These are phyloP conservation scores for Auricularia auricula-judae DNA, from an alignment of 768 basidiomycete species.

Conservation along the genomic window DNA sequence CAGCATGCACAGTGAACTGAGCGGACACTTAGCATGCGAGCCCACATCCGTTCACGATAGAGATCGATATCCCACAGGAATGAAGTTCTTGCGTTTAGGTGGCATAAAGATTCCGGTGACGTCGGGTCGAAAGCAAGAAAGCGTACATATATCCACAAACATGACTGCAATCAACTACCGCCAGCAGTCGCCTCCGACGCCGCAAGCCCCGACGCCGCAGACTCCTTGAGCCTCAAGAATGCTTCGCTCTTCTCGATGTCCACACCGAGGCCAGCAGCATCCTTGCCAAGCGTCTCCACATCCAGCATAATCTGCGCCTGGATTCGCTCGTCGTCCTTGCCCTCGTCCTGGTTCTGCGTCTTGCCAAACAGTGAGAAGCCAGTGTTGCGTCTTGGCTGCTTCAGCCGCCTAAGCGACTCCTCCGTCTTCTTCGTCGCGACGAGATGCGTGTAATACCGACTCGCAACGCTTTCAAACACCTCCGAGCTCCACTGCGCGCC, in stretches of 20 bases:
- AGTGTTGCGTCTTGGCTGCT: conserved; percentile 66
- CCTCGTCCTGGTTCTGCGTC: conserved; percentile 45
- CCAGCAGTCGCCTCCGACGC: neutral
- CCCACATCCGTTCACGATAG: neutral
- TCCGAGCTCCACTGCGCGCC: conserved; percentile 37
- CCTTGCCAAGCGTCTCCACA: conserved; percentile 71
- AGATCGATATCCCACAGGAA: neutral
- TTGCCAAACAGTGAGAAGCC: conserved; percentile 71
- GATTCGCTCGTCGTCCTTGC: conserved; percentile 82
- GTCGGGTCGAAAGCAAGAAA: neutral
- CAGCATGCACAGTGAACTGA: conserved; percentile 1
- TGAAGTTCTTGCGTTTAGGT: neutral
- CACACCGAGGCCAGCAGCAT: conserved; percentile 61
- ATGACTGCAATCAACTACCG: neutral
- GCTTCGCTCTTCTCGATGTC: conserved; percentile 40
- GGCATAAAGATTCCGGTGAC: neutral
- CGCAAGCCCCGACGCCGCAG: conserved; percentile 4
- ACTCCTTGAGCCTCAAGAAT: conserved; percentile 36
- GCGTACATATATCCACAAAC: neutral
- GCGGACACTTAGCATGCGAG: neutral
- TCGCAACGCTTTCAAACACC: conserved; percentile 62
- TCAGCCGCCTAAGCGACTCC: conserved; percentile 73
- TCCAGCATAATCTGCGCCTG: conserved; percentile 77
- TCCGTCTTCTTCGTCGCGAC: conserved; percentile 86
- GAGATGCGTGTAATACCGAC: conserved; percentile 72